Base-by-base conservation (phyloP, 176 grass and related monocot genomes). In the Zea luxurians region DNA sequence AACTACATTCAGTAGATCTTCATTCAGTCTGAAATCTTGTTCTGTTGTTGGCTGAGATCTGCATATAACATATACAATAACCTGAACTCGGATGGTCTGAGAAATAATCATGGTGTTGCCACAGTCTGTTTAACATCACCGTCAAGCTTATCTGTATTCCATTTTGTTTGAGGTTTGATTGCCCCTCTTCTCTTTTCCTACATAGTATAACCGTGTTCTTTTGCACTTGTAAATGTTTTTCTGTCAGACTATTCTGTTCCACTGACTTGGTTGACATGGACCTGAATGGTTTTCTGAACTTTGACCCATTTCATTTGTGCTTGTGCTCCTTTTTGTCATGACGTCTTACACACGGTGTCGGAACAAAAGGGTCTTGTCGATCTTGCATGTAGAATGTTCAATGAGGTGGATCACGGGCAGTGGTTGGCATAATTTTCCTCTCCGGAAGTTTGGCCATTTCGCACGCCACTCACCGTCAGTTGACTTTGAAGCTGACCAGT, bases 401-500 rank as follows among this genome's bases (percentile, higher is more conserved):
- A 84, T 55, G 71, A 45, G 65, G 72, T 71, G 75, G 41, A 79
- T n/a, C 50, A 67, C 34, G 9, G 10, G 21, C 9, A 27, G 3
- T 0, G 7, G 20, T 58, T 58, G 17, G 27, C 12, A 46, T 60
- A 21, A 2, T 64, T 69, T 84, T 80, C 18, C 18, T 70, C 43
- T 47, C 64, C 64, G 21, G 55, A 66, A 57, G 77, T 84, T 80
- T 85, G 87, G 82, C 66, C 77, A 37, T 66, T 58, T 65, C 64
- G 45, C 38, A 70, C 70, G 75, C 80, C 53, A 63, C 70, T 76
- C 57, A 79, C 65, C 35, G 7, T 55, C 64, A 13, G 77, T 81
- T 85, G 82, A 89, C 87, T 89, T 85, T 77, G 87, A 84, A 89
- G 71, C 70, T 80, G 86, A 88, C 77, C 65, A 49, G 46, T 75